phyloP scores from a whole-genome alignment of 345 rosid genomes.

The Gossypium stocksii region DNA sequence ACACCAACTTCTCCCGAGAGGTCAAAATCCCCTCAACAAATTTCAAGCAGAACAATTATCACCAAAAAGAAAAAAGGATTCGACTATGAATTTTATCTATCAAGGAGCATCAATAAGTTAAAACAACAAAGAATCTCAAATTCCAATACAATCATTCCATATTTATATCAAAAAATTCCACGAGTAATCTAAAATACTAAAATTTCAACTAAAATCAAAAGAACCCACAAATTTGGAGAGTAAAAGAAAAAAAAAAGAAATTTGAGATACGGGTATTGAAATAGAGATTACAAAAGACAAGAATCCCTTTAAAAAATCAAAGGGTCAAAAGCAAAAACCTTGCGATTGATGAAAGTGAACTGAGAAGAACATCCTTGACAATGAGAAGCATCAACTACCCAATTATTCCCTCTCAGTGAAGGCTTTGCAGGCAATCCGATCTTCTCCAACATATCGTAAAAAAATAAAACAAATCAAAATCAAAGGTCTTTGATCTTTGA shows the following conservation, averaged over 20 bases:
- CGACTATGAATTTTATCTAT: not conserved
- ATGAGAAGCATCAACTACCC: constrained; percentile 89
- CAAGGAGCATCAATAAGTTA: not conserved
- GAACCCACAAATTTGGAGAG: not conserved
- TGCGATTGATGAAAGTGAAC: constrained; percentile 92
- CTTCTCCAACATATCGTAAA: constrained; percentile 71
- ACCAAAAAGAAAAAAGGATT: not conserved
- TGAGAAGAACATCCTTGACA: constrained; percentile 96
- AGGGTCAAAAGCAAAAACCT: constrained; percentile 36
- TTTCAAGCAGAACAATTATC: not conserved
- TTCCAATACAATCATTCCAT: not conserved
- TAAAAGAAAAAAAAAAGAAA: not conserved
- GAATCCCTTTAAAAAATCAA: not conserved
- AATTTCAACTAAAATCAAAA: not conserved
- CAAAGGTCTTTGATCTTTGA: not conserved
- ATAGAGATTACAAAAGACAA: not conserved
- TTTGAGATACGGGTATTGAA: constrained; percentile 11
- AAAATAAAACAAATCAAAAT: not conserved
- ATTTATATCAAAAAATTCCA: not conserved
- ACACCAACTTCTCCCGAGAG: no score
- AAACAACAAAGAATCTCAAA: not conserved
- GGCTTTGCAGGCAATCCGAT: constrained; percentile 91
- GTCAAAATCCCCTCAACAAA: no score
- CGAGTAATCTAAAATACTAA: not conserved
- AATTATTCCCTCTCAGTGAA: constrained; percentile 63